These are phyloP conservation scores for Thraustochytrium sp. DNA, from an alignment of 352 stramenopile species.

Conservation along the genomic window DNA sequence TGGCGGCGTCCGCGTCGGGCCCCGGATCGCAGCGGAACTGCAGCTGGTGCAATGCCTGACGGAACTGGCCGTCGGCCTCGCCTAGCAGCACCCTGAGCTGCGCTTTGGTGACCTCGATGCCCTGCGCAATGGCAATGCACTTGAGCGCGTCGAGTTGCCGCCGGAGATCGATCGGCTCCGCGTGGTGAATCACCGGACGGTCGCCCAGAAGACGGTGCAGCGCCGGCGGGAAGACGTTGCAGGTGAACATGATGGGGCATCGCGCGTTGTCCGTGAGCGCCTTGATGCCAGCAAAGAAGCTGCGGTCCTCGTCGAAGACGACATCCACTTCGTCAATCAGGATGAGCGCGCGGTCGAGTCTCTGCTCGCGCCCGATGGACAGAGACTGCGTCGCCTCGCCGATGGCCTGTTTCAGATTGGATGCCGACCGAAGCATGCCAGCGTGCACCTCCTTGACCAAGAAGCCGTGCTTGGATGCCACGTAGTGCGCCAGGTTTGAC, in stretches of 20 bases:
- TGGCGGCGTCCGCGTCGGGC: too few relatives aligned
- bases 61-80: background rate
- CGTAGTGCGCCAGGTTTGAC: background rate
- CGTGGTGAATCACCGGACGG: background rate
- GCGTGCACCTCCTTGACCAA: background rate
- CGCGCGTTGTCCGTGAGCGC: background rate
- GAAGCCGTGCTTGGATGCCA: background rate
- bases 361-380: background rate
- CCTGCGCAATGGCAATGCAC: background rate
- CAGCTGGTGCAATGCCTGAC: background rate
- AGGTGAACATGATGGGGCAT: constrained; percentile 31
- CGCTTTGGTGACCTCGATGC: background rate
- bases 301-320: constrained; percentile 31
- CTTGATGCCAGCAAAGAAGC: background rate
- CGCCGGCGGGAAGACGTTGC: background rate
- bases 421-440: background rate
- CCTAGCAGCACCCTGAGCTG: background rate
- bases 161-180: background rate
- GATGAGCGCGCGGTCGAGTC: background rate
- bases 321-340: constrained; percentile 28
- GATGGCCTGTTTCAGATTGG: background rate
- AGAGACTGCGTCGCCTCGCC: constrained; percentile 17
- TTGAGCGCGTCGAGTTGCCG: background rate
- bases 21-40: constrained; percentile 11
- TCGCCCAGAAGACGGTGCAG: background rate